Evolutionary conservation across 2,329 filamentous ascomycete species (phyloP).

Genomic region (Sporothrix dimorphospora): DNA sequence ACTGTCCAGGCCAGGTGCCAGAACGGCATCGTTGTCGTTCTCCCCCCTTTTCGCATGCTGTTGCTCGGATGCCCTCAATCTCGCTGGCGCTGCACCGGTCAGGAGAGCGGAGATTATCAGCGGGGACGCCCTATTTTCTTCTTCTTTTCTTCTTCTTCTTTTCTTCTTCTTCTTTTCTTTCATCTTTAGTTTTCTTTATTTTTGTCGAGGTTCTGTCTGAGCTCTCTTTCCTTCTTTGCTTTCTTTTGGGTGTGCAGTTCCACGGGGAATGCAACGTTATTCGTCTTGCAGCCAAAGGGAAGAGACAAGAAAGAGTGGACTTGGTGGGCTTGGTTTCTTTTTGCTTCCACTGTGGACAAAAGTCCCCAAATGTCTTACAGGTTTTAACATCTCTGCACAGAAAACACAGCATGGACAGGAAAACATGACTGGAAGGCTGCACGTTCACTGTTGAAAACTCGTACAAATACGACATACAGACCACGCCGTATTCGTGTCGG

Average conservation of each 20-base stretch:
- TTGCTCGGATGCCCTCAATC: slow-evolving; percentile 30
- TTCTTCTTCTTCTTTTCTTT: slow-evolving; percentile 1
- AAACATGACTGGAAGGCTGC: neutral
- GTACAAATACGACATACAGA: neutral
- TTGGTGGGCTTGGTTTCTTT: neutral
- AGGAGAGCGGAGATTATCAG: slow-evolving; percentile 38
- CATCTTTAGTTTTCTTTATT: slow-evolving; percentile 22
- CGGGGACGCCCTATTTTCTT: slow-evolving; percentile 23
- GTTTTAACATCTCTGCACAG: neutral
- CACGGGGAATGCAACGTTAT: slow-evolving; percentile 19
- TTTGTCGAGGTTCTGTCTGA: no score
- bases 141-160: neutral
- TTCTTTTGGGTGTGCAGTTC: slow-evolving; percentile 6
- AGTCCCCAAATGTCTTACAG: neutral
- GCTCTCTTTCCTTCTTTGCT: slow-evolving; percentile 9
- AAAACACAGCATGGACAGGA: no score
- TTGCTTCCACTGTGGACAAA: neutral
- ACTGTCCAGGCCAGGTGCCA: neutral
- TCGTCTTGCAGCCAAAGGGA: neutral
- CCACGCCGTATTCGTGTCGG: neutral
- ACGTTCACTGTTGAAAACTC: neutral
- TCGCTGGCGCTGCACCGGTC: slow-evolving; percentile 36
- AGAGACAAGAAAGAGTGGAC: neutral
- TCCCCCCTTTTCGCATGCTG: neutral
- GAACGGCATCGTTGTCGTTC: neutral